Evolutionary conservation across 192 early-diverging fungal species (phyloP), one percentile per base, ranked within the genome.

Genomic region (Backusella mclennaniae): DNA sequence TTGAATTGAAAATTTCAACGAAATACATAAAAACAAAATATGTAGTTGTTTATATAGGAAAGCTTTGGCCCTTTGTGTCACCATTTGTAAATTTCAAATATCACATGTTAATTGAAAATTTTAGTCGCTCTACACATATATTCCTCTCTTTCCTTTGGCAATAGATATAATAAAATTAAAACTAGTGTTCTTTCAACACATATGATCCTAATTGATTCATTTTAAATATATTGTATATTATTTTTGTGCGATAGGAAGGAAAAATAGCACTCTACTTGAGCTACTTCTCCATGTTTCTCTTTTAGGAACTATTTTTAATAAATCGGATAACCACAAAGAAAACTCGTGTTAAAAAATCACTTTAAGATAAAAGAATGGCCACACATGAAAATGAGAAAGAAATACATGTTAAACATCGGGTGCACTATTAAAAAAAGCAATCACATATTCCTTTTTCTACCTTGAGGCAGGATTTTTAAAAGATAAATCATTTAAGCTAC

Each of bases 271-370:
- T n/a, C 5, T 49, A 49, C 6, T 5, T 49, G 15, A 49, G 56
- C 56, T 11, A 29, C 29, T 11, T 63, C 26, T 63, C 56, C 9
- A 29, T 19, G 15, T 63, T 29, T 29, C 21, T 29, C 26, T 63
- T 63, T 63, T 29, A 63, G 56, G 21, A 2, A 12, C 26, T 63
- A 29, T 14, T 63, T 63, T 63, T 63, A 63, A 26, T 63, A 29
- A 63, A 63, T 63, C 9, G 23, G 26, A 63, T 26, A 63, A 8
- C 23, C 26, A 63, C 56, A 29, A 63, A 63, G 56, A 63, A 63
- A 63, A 63, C 56, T 63, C 56, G 56, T 63, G 56, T 63, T 63
- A 63, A 14, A 26, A 29, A 63, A 63, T 63, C 56, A 29, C 56
- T 63, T 63, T 63, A 29, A 63, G 56, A 63, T 63, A 63, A 29